A percentile compares a stretch with the other conserved stretches of the same genome.
Evolutionary conservation across 2,329 filamentous ascomycete genomes (phyloP).

Genomic region (Calonectria hawksworthii): DNA sequence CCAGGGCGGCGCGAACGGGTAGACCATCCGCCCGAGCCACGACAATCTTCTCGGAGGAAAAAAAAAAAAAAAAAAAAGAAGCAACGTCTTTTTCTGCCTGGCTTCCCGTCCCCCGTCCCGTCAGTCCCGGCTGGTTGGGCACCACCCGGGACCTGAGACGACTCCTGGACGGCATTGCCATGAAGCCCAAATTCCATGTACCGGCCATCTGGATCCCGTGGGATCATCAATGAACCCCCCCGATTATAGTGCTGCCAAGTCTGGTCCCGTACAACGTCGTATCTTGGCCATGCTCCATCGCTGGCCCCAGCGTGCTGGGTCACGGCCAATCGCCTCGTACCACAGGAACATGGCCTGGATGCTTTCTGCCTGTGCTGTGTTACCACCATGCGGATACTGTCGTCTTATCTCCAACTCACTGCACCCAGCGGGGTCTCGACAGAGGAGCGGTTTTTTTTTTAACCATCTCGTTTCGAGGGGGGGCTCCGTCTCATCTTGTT

Average conservation of each 20-base stretch:
- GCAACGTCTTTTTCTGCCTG: neutral
- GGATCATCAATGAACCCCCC: slow-evolving; percentile 10
- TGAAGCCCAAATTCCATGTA: neutral
- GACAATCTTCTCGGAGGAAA: neutral
- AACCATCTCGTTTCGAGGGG: neutral
- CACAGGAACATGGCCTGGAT: neutral
- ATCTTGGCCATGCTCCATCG: slow-evolving; percentile 14
- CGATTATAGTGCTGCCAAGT: neutral
- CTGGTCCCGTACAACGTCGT: slow-evolving; percentile 5
- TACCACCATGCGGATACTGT: neutral
- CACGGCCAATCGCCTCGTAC: neutral
- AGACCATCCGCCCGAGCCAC: slow-evolving; percentile 4
- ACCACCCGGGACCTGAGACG: neutral
- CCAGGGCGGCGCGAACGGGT: slow-evolving; percentile 6
- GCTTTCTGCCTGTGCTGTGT: neutral
- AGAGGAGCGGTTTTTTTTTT: neutral
- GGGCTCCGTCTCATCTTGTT: neutral
- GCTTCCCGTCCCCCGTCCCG: neutral
- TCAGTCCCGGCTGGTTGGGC: slow-evolving; percentile 2
- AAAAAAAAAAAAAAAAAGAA: neutral
- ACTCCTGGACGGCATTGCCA: neutral
- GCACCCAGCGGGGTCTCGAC: neutral
- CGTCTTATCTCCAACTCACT: neutral
- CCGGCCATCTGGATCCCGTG: slow-evolving; percentile 15
- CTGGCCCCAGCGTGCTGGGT: neutral